Conservation (phyloP, 176 grass and related monocot species). For the Eremochloa ophiuroides region DNA sequence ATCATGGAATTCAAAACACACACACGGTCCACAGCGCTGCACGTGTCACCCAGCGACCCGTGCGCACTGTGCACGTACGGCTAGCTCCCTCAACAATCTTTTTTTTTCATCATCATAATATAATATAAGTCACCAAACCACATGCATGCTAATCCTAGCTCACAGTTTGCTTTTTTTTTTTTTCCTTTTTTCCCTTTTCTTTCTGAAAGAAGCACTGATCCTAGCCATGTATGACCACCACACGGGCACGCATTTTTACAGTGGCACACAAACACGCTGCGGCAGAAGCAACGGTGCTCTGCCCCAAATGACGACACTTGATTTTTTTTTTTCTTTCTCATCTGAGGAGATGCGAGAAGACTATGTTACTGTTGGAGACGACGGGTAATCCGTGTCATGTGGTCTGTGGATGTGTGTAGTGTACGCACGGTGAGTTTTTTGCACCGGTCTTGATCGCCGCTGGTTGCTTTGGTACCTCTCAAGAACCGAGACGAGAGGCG, state of each 20-base stretch:
- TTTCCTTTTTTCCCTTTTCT: neutral
- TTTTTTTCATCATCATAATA: too few relatives aligned
- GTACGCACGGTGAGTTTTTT: neutral
- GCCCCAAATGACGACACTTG: too few relatives aligned
- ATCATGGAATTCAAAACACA: neutral
- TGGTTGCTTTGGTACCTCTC: neutral
- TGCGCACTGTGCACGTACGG: neutral
- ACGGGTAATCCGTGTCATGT: neutral
- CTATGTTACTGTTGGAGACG: neutral
- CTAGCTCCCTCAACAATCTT: neutral
- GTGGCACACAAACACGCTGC: too few relatives aligned
- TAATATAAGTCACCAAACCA: neutral
- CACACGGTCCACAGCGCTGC: neutral
- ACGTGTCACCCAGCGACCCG: neutral
- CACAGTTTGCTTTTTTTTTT: neutral
- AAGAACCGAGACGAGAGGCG: constrained; percentile 26
- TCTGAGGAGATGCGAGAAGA: too few relatives aligned
- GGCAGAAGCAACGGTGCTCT: too few relatives aligned
- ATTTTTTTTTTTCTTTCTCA: too few relatives aligned
- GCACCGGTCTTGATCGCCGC: too few relatives aligned
- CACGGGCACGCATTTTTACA: too few relatives aligned
- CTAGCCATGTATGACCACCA: too few relatives aligned
- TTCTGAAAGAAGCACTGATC: neutral
- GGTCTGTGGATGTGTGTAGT: neutral
- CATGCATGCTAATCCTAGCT: neutral